Conservation (phyloP, 495 filamentous ascomycete genomes). For the Aspergillus mulundensis region DNA sequence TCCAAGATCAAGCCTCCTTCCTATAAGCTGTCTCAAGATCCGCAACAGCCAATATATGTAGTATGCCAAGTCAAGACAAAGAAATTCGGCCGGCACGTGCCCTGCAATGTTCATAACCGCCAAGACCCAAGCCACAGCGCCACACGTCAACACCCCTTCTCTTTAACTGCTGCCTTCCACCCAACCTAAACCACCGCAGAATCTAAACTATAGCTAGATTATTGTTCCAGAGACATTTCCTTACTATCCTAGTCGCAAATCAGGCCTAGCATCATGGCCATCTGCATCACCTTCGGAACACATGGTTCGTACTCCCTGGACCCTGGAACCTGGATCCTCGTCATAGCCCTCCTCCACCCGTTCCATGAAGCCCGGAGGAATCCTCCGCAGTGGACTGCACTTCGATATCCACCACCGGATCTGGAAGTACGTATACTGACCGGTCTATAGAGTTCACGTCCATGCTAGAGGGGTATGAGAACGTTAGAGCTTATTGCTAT, state of each 20-base stretch:
- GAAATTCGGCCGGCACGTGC: not conserved
- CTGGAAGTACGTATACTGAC: not conserved
- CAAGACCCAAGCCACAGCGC: constrained; percentile 27
- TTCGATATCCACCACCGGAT: constrained; percentile 4
- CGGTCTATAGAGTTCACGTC: constrained; percentile 44
- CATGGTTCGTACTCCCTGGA: constrained; percentile 38
- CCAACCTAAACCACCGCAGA: not conserved
- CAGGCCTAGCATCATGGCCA: constrained; percentile 35
- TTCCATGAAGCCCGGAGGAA: not conserved
- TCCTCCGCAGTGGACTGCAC: not conserved
- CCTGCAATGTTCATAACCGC: not conserved
- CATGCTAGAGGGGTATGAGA: constrained; percentile 51
- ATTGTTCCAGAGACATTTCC: not conserved
- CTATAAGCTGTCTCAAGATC: not conserved
- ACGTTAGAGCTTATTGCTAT: constrained; percentile 51
- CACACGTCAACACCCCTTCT: constrained; percentile 18
- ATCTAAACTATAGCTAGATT: not conserved
- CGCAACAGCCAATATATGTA: not conserved
- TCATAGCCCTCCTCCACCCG: constrained; percentile 4
- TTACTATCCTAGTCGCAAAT: not conserved
- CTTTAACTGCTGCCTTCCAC: constrained; percentile 17
- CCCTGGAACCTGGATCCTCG: not conserved
- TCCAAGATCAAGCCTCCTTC: too few species aligned
- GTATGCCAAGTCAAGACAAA: not conserved
- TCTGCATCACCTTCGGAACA: constrained; percentile 55